Conservation (phyloP, 2,329 filamentous ascomycete genomes). For the Tolypocladium tropicale region DNA sequence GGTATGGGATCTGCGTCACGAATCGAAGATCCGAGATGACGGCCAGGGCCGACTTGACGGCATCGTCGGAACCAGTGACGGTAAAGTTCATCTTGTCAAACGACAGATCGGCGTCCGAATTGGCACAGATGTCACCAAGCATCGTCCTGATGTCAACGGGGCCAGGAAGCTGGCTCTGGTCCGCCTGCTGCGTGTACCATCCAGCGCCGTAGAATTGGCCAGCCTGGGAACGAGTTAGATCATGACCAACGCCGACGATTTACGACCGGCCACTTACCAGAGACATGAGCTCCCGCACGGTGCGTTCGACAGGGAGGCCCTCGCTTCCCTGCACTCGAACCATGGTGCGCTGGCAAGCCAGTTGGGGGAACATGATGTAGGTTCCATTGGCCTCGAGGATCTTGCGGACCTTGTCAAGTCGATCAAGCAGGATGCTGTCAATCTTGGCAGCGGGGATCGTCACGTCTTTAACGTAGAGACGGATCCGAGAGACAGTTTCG, state of each 20-base stretch:
- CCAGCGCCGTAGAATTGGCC: constrained; percentile 96
- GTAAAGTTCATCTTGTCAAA: constrained; percentile 93
- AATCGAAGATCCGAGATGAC: constrained; percentile 90
- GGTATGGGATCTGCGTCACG: constrained; percentile 76
- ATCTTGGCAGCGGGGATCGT: constrained; percentile 85
- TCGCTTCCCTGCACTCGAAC: constrained; percentile 90
- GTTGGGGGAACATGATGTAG: constrained; percentile 81
- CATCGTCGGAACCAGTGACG: constrained; percentile 90
- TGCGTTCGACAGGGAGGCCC: constrained; percentile 87
- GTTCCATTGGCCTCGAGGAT: constrained; percentile 96
- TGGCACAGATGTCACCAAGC: constrained; percentile 90
- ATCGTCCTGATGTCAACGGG: constrained; percentile 75
- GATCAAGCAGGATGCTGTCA: constrained; percentile 82
- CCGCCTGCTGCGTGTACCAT: constrained; percentile 83
- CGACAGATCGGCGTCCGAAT: constrained; percentile 87
- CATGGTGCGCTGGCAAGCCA: constrained; percentile 75
- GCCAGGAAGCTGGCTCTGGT: constrained; percentile 50
- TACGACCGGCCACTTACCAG: constrained; percentile 48
- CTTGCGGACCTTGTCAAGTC: constrained; percentile 93
- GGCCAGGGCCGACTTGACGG: constrained; percentile 88
- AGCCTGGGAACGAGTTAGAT: constrained; percentile 43
- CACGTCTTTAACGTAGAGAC: constrained; percentile 86
- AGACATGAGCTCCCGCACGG: constrained; percentile 91
- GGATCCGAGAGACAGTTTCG: constrained; percentile 70
- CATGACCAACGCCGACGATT: not conserved